Evolutionary conservation across 2,329 filamentous ascomycete species (phyloP).

Genomic region (Paecilomyces fulvus): DNA sequence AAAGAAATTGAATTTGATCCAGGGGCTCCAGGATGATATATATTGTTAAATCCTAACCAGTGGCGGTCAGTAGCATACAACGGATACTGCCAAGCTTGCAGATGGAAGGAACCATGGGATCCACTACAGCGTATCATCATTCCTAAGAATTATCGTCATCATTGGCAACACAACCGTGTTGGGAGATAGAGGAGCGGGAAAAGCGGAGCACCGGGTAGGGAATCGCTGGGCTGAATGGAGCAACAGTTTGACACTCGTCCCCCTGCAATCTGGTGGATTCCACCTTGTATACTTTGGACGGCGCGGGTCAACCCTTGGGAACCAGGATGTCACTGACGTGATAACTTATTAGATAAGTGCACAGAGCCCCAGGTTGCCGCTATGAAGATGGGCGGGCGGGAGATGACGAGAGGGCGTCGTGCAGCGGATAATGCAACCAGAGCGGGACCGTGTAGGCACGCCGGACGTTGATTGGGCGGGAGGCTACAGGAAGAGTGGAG

Average conservation of each 20-base stretch:
- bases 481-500: conserved; percentile 5
- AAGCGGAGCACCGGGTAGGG: conserved; percentile 6
- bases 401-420: not conserved
- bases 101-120: conserved; percentile 11
- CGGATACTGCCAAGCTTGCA: conserved; percentile 5
- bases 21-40: not conserved
- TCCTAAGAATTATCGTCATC: conserved; percentile 33
- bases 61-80: conserved; percentile 13
- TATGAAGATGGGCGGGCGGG: not conserved
- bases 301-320: not conserved
- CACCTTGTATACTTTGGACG: not conserved
- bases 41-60: conserved; percentile 2
- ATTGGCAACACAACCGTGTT: conserved; percentile 11
- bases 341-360: not conserved
- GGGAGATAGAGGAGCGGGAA: not conserved
- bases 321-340: not conserved
- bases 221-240: not conserved
- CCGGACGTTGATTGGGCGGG: conserved; percentile 17
- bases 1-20: not conserved
- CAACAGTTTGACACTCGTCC: not conserved
- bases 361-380: not conserved
- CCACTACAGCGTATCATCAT: conserved; percentile 24
- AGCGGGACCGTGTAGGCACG: conserved; percentile 10
- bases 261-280: not conserved
- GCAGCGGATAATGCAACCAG: not conserved